Percentiles rank a stretch among this genome's conserved stretches.
Evolutionary conservation across 78 protist species (phyloP).

Genomic region (Dictyostelium citrinum): DNA sequence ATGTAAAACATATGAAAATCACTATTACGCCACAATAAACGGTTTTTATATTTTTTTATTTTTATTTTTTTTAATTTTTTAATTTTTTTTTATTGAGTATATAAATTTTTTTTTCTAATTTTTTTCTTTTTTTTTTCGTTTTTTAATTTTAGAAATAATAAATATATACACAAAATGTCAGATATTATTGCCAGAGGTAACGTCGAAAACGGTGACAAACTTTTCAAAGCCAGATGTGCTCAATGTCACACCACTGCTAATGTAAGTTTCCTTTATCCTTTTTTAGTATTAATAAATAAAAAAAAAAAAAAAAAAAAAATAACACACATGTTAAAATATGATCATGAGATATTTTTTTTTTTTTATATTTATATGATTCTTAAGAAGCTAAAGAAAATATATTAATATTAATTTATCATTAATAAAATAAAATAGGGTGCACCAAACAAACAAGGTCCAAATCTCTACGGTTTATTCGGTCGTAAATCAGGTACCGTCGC

Average conservation of each 20-base stretch:
- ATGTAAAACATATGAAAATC: not conserved
- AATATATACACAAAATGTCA: not conserved
- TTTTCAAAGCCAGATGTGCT: constrained; percentile 83
- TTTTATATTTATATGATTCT: too few species aligned
- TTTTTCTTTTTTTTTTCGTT: not conserved
- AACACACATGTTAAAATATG: too few species aligned
- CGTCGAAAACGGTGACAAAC: constrained; percentile 77
- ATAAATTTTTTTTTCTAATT: too few species aligned
- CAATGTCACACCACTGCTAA: constrained; percentile 91
- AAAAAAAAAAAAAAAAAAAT: not conserved
- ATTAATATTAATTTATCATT: not conserved
- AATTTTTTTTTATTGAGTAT: not conserved
- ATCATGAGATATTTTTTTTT: too few species aligned
- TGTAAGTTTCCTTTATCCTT: constrained; percentile 5
- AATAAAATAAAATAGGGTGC: constrained; percentile 28
- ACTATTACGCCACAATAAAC: not conserved
- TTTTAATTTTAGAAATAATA: too few species aligned
- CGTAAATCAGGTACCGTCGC: constrained; percentile 87
- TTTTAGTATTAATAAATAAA: not conserved
- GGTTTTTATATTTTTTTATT: not conserved
- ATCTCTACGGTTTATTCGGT: constrained; percentile 90
- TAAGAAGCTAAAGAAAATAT: too few species aligned
- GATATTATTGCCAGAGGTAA: constrained; percentile 21
- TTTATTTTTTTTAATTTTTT: too few species aligned
- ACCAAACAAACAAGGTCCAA: constrained; percentile 89